These are phyloP conservation scores for Phaeosphaeriaceae sp. DNA, from an alignment of 2,329 filamentous ascomycete genomes.

Conservation along the genomic window DNA sequence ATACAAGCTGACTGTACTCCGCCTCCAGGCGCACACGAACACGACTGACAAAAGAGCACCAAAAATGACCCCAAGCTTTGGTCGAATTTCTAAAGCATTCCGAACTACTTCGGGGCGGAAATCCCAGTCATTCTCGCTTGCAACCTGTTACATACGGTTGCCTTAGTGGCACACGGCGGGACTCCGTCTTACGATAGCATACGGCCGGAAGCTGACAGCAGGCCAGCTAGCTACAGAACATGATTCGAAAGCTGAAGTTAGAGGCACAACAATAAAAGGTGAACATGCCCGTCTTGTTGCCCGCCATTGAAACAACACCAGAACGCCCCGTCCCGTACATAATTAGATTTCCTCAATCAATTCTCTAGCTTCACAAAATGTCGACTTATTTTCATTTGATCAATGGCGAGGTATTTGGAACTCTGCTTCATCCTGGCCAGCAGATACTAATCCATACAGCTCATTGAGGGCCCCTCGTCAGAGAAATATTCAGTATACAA, in stretches of 20 bases:
- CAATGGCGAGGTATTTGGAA: constrained; percentile 24
- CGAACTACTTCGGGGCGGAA: background rate
- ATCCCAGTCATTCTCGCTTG: background rate
- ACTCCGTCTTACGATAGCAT: background rate
- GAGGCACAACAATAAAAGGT: background rate
- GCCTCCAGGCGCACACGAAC: background rate
- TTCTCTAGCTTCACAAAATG: background rate
- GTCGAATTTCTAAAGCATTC: background rate
- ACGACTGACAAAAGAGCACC: too few relatives aligned
- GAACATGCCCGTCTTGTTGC: background rate
- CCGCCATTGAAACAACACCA: background rate
- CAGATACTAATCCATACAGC: constrained; percentile 6
- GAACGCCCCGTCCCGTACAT: background rate
- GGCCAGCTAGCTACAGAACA: background rate
- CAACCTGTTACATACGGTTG: background rate
- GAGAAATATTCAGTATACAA: constrained; percentile 19
- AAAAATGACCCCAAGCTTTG: background rate
- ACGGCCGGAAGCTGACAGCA: background rate
- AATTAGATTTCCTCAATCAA: background rate
- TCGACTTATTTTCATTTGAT: constrained; percentile 16
- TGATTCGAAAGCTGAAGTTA: background rate
- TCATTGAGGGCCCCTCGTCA: constrained; percentile 17
- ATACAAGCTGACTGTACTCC: background rate
- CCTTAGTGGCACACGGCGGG: background rate
- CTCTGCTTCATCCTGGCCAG: background rate